Evolutionary conservation across 2,329 filamentous ascomycete genomes (phyloP), one percentile per base, ranked within the genome.

Genomic region (Epichloe hybrida): DNA sequence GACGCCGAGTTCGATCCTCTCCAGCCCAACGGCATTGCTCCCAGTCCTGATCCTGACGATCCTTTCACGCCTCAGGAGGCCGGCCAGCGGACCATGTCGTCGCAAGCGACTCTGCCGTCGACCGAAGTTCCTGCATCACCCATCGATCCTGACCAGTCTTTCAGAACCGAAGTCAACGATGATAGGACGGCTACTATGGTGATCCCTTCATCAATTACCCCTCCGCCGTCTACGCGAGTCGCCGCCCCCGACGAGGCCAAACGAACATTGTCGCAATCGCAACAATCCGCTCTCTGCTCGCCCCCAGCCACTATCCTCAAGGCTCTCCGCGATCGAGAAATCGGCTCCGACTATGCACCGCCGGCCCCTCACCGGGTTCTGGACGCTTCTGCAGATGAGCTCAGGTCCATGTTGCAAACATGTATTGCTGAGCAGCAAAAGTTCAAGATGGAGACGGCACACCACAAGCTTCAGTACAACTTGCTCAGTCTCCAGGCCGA

Each of bases 391-490:
- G 58, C 70, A 3, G 77, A 80, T 8, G 74, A 81, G 57, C 71
- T 84, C 35, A 73, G 76, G 13, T 66, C 65, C 50, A 77, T 81
- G 74, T 63, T 83, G 46, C 71, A 77, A 53, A 66, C 67, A 3
- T 74, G 72, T 55, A 66, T 82, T 41, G 72, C 71, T 21, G 76
- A 83, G 56, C 75, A 81, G 53, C 71, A 74, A 44, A 75, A 72
- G 58, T 67, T 83, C 46, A 87, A 93, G 61, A 90, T 89, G 72
- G 86, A 90, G 53, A 83, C 86, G 15, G 86, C 90, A 35, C 90
- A 96, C 64, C 85, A 93, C 70, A 94, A 93, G 68, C 72, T 97
- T 50, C 91, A 96, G 65, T 86, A 90, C 62, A 89, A 84, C 59
- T 77, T 96, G 61, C 76, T 95, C 31, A 82, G 80, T 48, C 82